Conservation (phyloP, 1,139 yeast species). For the Fermentozyma sake region DNA sequence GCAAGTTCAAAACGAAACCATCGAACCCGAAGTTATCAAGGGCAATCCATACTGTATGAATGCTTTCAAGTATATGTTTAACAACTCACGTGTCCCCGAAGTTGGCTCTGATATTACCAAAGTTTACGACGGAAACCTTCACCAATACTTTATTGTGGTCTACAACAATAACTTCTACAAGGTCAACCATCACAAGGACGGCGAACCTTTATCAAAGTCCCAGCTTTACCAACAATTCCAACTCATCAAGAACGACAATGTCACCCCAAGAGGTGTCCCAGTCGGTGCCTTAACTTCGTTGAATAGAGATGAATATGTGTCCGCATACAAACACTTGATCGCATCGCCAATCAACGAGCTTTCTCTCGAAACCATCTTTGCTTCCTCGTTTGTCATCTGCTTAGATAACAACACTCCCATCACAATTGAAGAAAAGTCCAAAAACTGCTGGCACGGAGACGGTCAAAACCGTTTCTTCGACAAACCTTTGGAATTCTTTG, state of each 20-base stretch:
- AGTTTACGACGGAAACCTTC: slow-evolving; percentile 43
- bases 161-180: slow-evolving; percentile 81
- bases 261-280: slow-evolving; percentile 42
- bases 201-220: slow-evolving; percentile 51
- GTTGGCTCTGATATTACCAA: slow-evolving; percentile 55
- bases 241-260: slow-evolving; percentile 45
- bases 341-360: slow-evolving; percentile 53
- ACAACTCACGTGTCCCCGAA: slow-evolving; percentile 78
- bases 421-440: slow-evolving; percentile 81
- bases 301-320: slow-evolving; percentile 81
- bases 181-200: slow-evolving; percentile 61
- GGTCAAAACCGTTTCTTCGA: slow-evolving; percentile 89
- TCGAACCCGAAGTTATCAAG: slow-evolving; percentile 77
- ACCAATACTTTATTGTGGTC: slow-evolving; percentile 70
- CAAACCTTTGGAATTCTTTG: slow-evolving; percentile 84
- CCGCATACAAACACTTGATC: slow-evolving; percentile 54
- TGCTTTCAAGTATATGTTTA: slow-evolving; percentile 87
- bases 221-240: slow-evolving; percentile 67
- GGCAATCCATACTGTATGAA: slow-evolving; percentile 90
- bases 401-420: slow-evolving; percentile 73
- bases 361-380: slow-evolving; percentile 65
- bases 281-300: slow-evolving; percentile 79
- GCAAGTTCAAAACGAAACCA: slow-evolving; percentile 52
- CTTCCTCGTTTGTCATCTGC: slow-evolving; percentile 76
- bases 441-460: slow-evolving; percentile 91